Evolutionary conservation across 192 early-diverging fungal species (phyloP), one percentile per base, ranked within the genome.

Genomic region (Diversispora epigaea): DNA sequence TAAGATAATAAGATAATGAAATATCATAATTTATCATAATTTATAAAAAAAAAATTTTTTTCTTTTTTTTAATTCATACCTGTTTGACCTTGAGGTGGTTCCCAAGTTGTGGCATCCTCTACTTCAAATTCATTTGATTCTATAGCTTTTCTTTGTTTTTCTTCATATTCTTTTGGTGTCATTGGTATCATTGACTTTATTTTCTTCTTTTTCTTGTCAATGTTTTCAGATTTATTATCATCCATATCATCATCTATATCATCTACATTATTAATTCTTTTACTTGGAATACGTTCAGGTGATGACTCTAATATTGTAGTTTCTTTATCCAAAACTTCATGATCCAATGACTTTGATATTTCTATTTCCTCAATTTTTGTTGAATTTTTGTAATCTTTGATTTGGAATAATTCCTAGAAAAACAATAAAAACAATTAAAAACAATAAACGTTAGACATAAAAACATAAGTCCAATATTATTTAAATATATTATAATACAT

Each of bases 61-160:
- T 32, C 2, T 32, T 32, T 32, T 41, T 64, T 15, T 44, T 40
- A 14, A 11, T 65, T 65, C 58, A 41, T 68, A 25, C 70, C 70
- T 60, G 44, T 60, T 60, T 72, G 70, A 12, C 39, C 70, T 9
- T 72, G 21, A 72, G 70, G 70, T 45, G 70, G 70, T 45, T 72
- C 70, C 70, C 70, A 72, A 32, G 43, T 41, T 6, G 56, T 72
- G 2, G 41, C 57, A 32, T 56, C 70, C 60, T 72, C 70, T 11
- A 60, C 11, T 58, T 72, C 70, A 47, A 58, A 11, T 22, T 72
- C 55, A 45, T 72, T 56, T 45, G 46, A 52, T 60, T 56, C 70
- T 46, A 60, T 15, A 8, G 15, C 32, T 17, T 55, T 56, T 70
- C 12, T 55, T 56, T 60, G 41, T 25, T 72, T 32, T 46, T 47